Base-by-base conservation (phyloP, 768 basidiomycete species). In the Holtermanniella nyarrowii region DNA sequence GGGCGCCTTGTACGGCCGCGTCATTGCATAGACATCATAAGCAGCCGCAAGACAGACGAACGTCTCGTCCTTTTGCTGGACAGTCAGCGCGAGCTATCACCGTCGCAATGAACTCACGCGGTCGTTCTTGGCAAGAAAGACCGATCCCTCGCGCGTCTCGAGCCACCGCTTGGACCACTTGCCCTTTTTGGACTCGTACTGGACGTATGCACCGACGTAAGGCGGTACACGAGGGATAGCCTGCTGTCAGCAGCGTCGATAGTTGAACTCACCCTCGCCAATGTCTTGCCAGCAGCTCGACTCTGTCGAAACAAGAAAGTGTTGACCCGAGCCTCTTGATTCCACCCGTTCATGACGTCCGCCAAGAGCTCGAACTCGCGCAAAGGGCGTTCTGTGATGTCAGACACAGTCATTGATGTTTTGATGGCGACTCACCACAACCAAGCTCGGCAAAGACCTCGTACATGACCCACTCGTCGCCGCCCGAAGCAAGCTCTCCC, bases 161-260 rank as follows among this genome's bases (percentile, higher is more conserved):
- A 99, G 76, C 81, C 83, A 91, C 26, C 88, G 80, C 72, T 96
- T 96, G 50, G 76, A 83, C 95, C 93, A 99, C 72, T 95, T 95
- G 27, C 89, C 89, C 53, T 84, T 80, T 73, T 93, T 96, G 42
- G 76, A 76, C 74, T 93, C 88, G 79, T 82, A 86, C 68, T 96
- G 86, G 22, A 96, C 81, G 62, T 82, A 89, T 4, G 84, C 77
- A 39, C 77, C 74, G 55, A 74, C 62, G 51, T 57, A 60, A 11
- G 63, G 61, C 5, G 62, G 53, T 37, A 45, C 57, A 39, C 49
- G 66, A 12, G 80, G 82, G 42, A 81, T 70, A 22, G 74, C 74
- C 77, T 79, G 58, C 22, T 25, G 18, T 31, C 45, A 37, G n/a
- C 22, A 23, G n/a, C 42, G 40, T 37, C 31, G 22, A 16, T 49